Base-by-base conservation (phyloP, 495 filamentous ascomycete species). In the Clavariopsis aquatica region DNA sequence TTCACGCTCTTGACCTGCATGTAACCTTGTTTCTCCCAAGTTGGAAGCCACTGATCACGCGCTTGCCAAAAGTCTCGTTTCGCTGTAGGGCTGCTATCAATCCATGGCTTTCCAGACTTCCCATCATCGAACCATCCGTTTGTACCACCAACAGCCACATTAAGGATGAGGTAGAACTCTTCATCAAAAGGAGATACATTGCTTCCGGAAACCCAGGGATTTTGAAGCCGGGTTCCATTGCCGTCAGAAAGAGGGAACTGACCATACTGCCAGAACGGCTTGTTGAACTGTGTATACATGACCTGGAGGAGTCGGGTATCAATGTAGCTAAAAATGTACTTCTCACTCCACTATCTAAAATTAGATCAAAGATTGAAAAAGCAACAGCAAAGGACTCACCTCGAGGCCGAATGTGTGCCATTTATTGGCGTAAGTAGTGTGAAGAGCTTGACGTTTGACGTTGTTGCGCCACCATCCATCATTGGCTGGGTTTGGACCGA, bases 251-350 rank as follows among this genome's bases (percentile, higher is more conserved):
- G 72, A 22, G 90, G 89, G 75, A 95, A 95, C 58, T 82, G 75
- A n/a, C 90, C 91, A 52, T 84, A 83, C 46, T 84, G 59, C 88
- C 88, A 95, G 57, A 94, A 82, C 12, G 83, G 81, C 60, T 83
- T 68, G 72, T 89, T 78, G 69, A 94, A 95, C 75, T 88, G 86
- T 57, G 82, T 85, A 78, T 91, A 95, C 38, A 92, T 78, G 23
- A 94, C 87, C 73, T 92, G 89, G 19, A 92, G 78, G 27, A 93
- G 82, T 20, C 87, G 86, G 24, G 84, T 88, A 78, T 95, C 85
- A 75, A 95, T 82, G 74, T 91, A 95, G 34, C 90, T 91, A 75
- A 92, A 93, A 46, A 95, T 78, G 75, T 95, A 94, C 71, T 93
- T 92, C 56, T 92, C 84, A 59, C 84, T 89, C 91, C 91, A 95